phyloP scores from a whole-genome alignment of 1,139 yeast genomes.

The Yamadazyma friedrichii region DNA sequence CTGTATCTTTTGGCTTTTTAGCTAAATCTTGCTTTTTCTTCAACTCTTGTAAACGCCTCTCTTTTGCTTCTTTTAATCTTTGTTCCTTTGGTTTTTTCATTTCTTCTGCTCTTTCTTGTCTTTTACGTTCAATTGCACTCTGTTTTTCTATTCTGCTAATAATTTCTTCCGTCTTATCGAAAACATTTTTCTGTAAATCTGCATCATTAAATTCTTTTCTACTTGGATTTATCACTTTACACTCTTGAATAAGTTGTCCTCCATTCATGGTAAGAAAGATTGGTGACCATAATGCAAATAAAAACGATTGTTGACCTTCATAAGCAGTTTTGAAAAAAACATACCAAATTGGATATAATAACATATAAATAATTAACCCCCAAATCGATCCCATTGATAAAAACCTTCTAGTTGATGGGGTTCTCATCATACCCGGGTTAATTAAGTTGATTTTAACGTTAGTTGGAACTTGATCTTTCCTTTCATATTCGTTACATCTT shows the following conservation, averaged over 20 bases:
- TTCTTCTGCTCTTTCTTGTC: conserved; percentile 23
- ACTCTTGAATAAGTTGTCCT: conserved; percentile 72
- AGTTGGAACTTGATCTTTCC: conserved; percentile 66
- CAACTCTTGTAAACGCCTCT: conserved; percentile 16
- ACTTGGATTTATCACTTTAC: conserved; percentile 57
- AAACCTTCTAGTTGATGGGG: conserved; percentile 80
- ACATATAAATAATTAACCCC: conserved; percentile 66
- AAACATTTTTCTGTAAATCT: conserved; percentile 61
- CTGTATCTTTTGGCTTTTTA: conserved; percentile 32
- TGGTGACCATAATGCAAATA: conserved; percentile 74
- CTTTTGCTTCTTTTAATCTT: conserved; percentile 18
- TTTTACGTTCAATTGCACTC: conserved; percentile 65
- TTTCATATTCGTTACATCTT: conserved; percentile 51
- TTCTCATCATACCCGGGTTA: conserved; percentile 90
- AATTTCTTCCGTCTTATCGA: conserved; percentile 55
- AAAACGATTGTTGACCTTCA: conserved; percentile 77
- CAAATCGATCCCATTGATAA: conserved; percentile 72
- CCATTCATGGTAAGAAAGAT: conserved; percentile 58
- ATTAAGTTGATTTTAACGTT: conserved; percentile 74
- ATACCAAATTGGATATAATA: conserved; percentile 82
- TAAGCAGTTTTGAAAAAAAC: conserved; percentile 68
- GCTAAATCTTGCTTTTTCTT: conserved; percentile 26
- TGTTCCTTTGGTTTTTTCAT: conserved; percentile 18
- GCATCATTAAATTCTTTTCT: conserved; percentile 64
- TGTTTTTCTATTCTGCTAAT: conserved; percentile 64